Evolutionary conservation across 139 green algal species (phyloP).

Genomic region (Chlorella sorokiniana): DNA sequence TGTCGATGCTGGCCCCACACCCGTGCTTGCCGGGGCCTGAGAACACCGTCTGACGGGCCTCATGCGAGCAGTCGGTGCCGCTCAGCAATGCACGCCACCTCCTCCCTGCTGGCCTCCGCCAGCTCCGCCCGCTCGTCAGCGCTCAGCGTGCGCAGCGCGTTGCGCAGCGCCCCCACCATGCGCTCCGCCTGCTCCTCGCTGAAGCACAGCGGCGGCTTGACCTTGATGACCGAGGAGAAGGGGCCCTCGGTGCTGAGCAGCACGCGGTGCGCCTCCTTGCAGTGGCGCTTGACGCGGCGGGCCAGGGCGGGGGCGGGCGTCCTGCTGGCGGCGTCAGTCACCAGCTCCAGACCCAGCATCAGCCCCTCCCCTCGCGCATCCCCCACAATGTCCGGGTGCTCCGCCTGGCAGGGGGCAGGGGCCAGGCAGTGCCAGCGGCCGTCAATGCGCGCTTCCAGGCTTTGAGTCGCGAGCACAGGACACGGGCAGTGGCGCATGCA

Average conservation of each 20-base stretch:
- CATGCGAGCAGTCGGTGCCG: background rate
- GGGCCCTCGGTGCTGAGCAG: slow-evolving; percentile 93
- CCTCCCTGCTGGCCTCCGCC: background rate
- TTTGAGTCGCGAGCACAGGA: too few species aligned
- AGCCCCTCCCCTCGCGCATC: slow-evolving; percentile 90
- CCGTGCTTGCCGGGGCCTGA: too few species aligned
- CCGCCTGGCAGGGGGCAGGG: too few species aligned
- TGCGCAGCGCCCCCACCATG: slow-evolving; percentile 80
- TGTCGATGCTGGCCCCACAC: too few species aligned
- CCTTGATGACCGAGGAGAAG: slow-evolving; percentile 91
- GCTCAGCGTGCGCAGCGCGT: slow-evolving; percentile 45
- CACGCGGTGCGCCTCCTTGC: slow-evolving; percentile 84
- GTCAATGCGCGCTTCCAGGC: too few species aligned
- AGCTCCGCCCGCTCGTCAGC: slow-evolving; percentile 1
- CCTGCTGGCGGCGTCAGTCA: slow-evolving; percentile 84
- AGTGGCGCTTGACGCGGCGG: slow-evolving; percentile 71
- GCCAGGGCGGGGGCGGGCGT: slow-evolving; percentile 74
- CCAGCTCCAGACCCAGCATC: slow-evolving; percentile 96
- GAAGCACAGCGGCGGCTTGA: slow-evolving; percentile 99
- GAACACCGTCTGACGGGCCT: too few species aligned
- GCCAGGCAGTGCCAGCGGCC: too few species aligned
- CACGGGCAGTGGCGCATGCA: too few species aligned
- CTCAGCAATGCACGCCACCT: background rate
- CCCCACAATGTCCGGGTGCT: slow-evolving; percentile 81
- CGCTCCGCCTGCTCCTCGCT: slow-evolving; percentile 82